phyloP scores from a whole-genome alignment of 2,329 filamentous ascomycete species.

The Pseudogymnoascus sp. region DNA sequence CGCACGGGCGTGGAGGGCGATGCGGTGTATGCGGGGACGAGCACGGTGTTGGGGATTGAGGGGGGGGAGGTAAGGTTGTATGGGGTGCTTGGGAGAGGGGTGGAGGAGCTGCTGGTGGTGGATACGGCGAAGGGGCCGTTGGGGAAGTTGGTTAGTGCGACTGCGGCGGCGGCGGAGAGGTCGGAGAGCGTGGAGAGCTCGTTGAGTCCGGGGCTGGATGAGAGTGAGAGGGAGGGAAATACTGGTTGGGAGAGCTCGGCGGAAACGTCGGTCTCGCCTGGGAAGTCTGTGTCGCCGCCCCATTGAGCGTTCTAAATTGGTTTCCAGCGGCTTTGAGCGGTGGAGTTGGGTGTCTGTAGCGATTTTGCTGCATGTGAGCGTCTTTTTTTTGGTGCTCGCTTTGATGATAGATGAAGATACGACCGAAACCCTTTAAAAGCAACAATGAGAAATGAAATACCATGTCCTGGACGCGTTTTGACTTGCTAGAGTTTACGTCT shows the following conservation, averaged over 20 bases:
- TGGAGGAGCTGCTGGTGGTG: constrained; percentile 58
- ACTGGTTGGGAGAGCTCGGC: neutral
- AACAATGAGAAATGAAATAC: neutral
- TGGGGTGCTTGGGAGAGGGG: constrained; percentile 57
- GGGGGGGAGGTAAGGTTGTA: constrained; percentile 57
- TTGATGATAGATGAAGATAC: neutral
- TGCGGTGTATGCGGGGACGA: constrained; percentile 62
- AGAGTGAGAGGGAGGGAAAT: neutral
- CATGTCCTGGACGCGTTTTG: neutral
- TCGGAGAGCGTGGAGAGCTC: neutral
- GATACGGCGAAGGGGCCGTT: constrained; percentile 36
- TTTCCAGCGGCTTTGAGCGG: neutral
- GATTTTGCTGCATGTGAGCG: neutral
- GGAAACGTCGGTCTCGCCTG: neutral
- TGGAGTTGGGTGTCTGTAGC: neutral
- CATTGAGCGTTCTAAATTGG: neutral
- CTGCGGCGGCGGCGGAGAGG: neutral
- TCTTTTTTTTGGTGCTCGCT: neutral
- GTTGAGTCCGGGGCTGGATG: neutral
- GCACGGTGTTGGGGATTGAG: constrained; percentile 57
- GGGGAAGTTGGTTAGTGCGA: neutral
- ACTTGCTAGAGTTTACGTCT: too few species aligned
- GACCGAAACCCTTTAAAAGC: neutral
- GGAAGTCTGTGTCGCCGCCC: neutral
- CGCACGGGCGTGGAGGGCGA: constrained; percentile 56